phyloP scores from a whole-genome alignment of 495 filamentous ascomycete genomes.

The Aspergillus affinis region DNA sequence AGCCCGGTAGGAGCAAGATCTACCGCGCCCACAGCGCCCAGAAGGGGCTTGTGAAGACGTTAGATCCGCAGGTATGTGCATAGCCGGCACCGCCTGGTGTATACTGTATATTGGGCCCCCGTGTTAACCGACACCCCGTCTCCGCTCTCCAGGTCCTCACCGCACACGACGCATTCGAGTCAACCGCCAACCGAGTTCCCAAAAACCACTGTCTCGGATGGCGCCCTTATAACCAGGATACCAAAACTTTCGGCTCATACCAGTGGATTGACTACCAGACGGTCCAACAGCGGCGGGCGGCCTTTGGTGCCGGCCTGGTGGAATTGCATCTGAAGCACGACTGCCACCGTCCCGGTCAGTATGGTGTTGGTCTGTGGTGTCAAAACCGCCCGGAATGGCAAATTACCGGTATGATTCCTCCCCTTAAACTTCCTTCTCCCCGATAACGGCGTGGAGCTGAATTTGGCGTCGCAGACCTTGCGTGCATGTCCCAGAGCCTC shows the following conservation, averaged over 20 bases:
- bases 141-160: constrained; percentile 65
- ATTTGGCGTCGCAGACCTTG: constrained; percentile 64
- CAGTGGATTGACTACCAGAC: constrained; percentile 82
- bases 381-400: constrained; percentile 98
- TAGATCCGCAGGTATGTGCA: constrained; percentile 65
- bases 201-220: constrained; percentile 71
- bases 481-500: constrained; percentile 82
- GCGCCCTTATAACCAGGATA: constrained; percentile 73
- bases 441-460: neutral
- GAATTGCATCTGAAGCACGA: constrained; percentile 74
- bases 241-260: constrained; percentile 75
- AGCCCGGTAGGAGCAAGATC: constrained; percentile 67
- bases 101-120: neutral
- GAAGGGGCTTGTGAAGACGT: constrained; percentile 68
- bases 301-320: constrained; percentile 84
- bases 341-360: constrained; percentile 59
- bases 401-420: constrained; percentile 64
- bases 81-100: neutral
- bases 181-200: constrained; percentile 59
- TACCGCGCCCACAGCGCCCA: constrained; percentile 82
- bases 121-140: neutral
- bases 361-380: constrained; percentile 90
- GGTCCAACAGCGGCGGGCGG: constrained; percentile 74
- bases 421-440: neutral
- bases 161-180: constrained; percentile 80